Evolutionary conservation across 768 basidiomycete genomes (phyloP).

Genomic region (Galerina sulciceps): DNA sequence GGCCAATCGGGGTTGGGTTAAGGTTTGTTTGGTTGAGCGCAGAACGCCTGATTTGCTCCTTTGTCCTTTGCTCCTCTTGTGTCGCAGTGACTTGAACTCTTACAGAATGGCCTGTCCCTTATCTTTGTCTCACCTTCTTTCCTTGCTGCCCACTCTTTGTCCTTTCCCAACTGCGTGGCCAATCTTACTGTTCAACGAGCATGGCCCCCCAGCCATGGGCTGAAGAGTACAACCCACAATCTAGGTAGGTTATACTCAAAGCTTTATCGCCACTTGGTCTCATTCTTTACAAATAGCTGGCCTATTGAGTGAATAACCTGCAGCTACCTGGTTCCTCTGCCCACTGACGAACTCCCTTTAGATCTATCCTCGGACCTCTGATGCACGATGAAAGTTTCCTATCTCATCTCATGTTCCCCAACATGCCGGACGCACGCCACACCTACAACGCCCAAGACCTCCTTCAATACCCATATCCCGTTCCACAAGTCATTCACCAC

Average conservation of each 20-base stretch:
- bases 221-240: neutral
- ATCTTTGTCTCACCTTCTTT: neutral
- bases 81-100: neutral
- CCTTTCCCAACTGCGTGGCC: too few relatives aligned
- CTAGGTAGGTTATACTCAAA: neutral
- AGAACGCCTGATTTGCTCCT: neutral
- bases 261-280: neutral
- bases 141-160: neutral
- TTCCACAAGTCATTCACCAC: neutral
- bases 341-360: neutral
- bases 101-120: neutral
- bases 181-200: neutral
- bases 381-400: neutral
- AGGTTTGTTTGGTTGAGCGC: too few relatives aligned
- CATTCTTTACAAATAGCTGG: neutral
- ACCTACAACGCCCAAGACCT: neutral
- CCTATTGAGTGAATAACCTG: slow-evolving; percentile 3
- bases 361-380: neutral
- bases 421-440: neutral
- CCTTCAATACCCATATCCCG: neutral
- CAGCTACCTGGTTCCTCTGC: neutral
- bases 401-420: slow-evolving; percentile 2
- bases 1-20: too few relatives aligned
- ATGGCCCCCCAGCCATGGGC: neutral
- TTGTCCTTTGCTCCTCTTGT: neutral